Base-by-base conservation (phyloP, 305 asterid species). In the Fraxinus platypoda region DNA sequence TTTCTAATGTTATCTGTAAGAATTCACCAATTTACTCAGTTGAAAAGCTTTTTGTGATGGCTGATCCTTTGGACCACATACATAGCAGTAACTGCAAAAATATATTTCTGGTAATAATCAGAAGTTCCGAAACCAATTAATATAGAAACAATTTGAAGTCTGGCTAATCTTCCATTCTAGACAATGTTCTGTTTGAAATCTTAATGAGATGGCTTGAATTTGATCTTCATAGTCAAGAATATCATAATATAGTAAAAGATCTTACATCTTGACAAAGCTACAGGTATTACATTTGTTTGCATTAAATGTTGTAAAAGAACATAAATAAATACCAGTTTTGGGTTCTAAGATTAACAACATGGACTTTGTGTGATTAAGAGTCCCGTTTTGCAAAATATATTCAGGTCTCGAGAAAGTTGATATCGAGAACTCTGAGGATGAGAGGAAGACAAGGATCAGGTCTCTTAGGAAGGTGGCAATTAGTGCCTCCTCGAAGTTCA, bases 401-500 rank as follows among this genome's bases (percentile, higher is more conserved):
- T 81, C 76, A 95, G 99, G 97, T 82, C 81, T 84, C 12, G 98
- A 95, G 86, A 95, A 91, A 79, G 87, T 85, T 70, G 97, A 93
- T 37, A 41, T 80, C 33, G 99, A 93, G 35, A 87, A 82, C 84
- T 54, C 74, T 52, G 98, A 92, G 72, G 97, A 93, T 71, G 98
- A 92, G 72, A 91, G 86, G 89, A 91, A 91, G 76, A 91, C 91
- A 33, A 89, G 94, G 91, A 88, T 94, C 4, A 96, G 92, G 12
- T 94, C 98, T 79, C 87, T 96, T 49, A 94, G 91, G 95, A 90
- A 94, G 90, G 91, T 79, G 78, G 99, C 99, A 6, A 85, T 94
- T 8, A 93, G 78, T 79, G 99, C 99, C 66, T 96, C 99, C 2
- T 90, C 88, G 85, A 96, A 93, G 86, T 93, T 96, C 81, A 93